Conservation (phyloP, 2,329 filamentous ascomycete genomes). For the Cyanodermella asteris region DNA sequence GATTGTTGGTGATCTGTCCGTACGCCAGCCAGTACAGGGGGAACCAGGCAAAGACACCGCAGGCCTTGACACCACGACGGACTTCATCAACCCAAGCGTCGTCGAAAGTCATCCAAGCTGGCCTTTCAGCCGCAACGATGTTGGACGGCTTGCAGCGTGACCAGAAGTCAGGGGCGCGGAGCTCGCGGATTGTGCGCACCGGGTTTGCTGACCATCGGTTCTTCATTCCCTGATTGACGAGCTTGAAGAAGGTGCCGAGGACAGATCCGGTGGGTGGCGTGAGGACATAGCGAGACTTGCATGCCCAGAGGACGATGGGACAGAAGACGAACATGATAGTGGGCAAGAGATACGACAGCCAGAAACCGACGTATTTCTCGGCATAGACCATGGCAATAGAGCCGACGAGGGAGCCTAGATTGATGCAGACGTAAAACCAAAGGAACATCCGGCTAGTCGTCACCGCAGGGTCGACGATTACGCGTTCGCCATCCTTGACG, state of each 20-base stretch:
- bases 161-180: constrained; percentile 39
- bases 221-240: constrained; percentile 12
- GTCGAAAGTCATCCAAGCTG: constrained; percentile 60
- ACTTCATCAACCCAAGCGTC: constrained; percentile 69
- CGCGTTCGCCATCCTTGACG: constrained; percentile 22
- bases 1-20: constrained; percentile 27
- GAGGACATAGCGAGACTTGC: constrained; percentile 13
- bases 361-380: constrained; percentile 20
- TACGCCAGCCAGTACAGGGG: constrained; percentile 19
- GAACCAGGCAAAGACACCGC: constrained; percentile 17
- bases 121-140: constrained; percentile 39
- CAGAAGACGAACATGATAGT: constrained; percentile 16
- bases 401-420: no score
- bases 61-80: constrained; percentile 42
- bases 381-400: constrained; percentile 18
- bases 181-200: constrained; percentile 24
- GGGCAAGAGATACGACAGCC: constrained; percentile 14
- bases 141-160: constrained; percentile 45
- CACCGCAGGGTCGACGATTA: constrained; percentile 25
- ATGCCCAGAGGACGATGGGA: constrained; percentile 13
- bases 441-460: constrained; percentile 18
- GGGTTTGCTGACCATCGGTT: constrained; percentile 7
- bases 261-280: constrained; percentile 36
- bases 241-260: constrained; percentile 39
- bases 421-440: constrained; percentile 14